These are phyloP conservation scores for Ambrosia artemisiifolia DNA, from an alignment of 129 eudicot genomes.

Conservation along the genomic window DNA sequence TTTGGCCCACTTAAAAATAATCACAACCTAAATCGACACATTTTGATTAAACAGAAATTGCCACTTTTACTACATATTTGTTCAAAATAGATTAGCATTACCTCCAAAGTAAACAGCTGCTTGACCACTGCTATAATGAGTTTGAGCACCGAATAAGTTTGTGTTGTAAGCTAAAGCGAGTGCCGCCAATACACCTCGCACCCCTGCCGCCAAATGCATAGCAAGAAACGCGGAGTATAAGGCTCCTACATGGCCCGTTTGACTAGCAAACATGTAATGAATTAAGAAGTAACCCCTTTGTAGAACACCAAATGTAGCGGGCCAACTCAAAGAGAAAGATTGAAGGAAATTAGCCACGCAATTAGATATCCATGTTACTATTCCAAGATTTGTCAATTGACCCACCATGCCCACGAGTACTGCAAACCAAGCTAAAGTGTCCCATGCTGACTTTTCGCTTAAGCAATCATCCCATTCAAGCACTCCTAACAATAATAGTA, in stretches of 20 bases:
- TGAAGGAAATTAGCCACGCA: conserved; percentile 74
- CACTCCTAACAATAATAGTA: conserved; percentile 74
- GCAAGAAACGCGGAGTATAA: conserved; percentile 89
- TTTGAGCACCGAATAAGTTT: conserved; percentile 92
- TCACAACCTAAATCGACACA: neutral
- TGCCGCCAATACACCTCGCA: conserved; percentile 81
- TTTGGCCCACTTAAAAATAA: neutral
- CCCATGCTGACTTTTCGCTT: no score
- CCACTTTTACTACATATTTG: neutral
- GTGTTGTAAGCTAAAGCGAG: conserved; percentile 78
- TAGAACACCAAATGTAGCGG: conserved; percentile 82
- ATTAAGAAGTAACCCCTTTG: conserved; percentile 79
- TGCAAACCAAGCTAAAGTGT: conserved; percentile 96
- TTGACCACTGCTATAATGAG: conserved; percentile 98
- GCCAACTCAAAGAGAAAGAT: conserved; percentile 83
- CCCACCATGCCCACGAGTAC: conserved; percentile 96
- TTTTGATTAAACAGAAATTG: neutral
- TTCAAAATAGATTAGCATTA: conserved; percentile 18
- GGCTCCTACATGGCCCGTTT: conserved; percentile 97
- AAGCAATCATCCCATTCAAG: conserved; percentile 92
- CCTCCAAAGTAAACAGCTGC: conserved; percentile 99
- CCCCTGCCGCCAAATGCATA: conserved; percentile 89
- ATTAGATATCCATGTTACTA: conserved; percentile 80
- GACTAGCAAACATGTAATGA: conserved; percentile 95
- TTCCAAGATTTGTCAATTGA: conserved; percentile 81